Evolutionary conservation across 768 basidiomycete species (phyloP), one percentile per base, ranked within the genome.

Genomic region (Lentinula boryana): DNA sequence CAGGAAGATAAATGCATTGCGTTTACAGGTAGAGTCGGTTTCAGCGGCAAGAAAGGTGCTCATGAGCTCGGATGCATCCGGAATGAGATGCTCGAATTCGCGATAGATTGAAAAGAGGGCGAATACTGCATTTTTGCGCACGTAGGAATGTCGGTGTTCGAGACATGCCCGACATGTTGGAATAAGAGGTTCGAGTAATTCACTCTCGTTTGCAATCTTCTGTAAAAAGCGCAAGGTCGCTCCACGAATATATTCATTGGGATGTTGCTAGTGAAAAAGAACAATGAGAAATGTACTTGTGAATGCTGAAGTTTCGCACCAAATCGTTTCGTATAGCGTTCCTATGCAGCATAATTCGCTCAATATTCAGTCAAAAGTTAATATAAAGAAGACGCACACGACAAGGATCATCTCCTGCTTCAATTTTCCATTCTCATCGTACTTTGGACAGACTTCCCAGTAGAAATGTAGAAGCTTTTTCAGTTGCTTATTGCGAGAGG

Each of bases 401-500:
- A n/a, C n/a, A n/a, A n/a, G n/a, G n/a, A n/a, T n/a, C 93, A 98
- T 98, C 78, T 99, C 96, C 76, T 98, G 97, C 82, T 96, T 98
- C 65, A 98, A 76, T 76, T 98, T 98, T 56, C 96, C 96, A 65
- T 85, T 87, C 68, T 98, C 96, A 68, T 98, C 96, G 64, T 95
- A 88, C 74, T 98, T 98, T 8, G 96, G 96, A 75, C 95, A 98
- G 21, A 98, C 90, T 76, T 98, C 93, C 92, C 92, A 95, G 72
- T 95, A 95, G 71, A 93, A 94, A 73, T 94, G 93, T 40, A 98
- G 78, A 64, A 97, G 76, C 78, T 98, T 99, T 86, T 99, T 98
- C 70, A 98, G 84, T 62, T 88, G 87, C 79, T 99, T 98, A n/a
- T 91, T 95, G 71, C 88, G 87, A 56, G 91, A 92, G n/a, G n/a